phyloP scores from a whole-genome alignment of 2,329 filamentous ascomycete species.

The Rhexocercosporidium sp. region DNA sequence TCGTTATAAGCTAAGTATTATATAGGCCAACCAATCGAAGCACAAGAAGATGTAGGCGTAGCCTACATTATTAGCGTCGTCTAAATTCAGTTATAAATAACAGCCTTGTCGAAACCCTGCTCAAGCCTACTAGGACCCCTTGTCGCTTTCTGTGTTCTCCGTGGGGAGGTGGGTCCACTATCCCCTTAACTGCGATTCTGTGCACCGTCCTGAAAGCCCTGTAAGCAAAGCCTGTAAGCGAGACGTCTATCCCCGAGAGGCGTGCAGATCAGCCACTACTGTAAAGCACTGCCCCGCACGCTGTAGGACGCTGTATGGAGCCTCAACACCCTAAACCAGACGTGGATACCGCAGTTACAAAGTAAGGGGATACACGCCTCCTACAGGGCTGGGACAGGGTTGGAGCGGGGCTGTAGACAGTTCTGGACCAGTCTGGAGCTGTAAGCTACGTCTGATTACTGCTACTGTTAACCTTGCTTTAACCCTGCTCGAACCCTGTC shows the following conservation, averaged over 20 bases:
- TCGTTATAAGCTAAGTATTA: background rate
- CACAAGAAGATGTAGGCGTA: background rate
- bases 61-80: background rate
- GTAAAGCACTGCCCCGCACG: no score
- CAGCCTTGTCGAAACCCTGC: slow-evolving; percentile 54
- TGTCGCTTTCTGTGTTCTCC: background rate
- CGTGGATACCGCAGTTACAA: no score
- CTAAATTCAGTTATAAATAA: slow-evolving; percentile 44
- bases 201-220: no score
- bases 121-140: slow-evolving; percentile 44
- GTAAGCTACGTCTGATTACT: background rate
- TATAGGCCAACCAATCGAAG: background rate
- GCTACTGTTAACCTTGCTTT: background rate
- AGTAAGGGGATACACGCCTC: background rate
- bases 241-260: no score
- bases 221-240: no score
- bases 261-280: no score
- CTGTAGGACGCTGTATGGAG: no score
- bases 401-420: background rate
- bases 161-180: background rate
- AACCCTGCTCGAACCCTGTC: background rate
- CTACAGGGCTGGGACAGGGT: background rate
- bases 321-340: no score
- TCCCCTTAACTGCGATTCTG: no score
- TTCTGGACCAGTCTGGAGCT: background rate